phyloP scores from a whole-genome alignment of 345 rosid genomes.

The Eucalyptus tenuipes region DNA sequence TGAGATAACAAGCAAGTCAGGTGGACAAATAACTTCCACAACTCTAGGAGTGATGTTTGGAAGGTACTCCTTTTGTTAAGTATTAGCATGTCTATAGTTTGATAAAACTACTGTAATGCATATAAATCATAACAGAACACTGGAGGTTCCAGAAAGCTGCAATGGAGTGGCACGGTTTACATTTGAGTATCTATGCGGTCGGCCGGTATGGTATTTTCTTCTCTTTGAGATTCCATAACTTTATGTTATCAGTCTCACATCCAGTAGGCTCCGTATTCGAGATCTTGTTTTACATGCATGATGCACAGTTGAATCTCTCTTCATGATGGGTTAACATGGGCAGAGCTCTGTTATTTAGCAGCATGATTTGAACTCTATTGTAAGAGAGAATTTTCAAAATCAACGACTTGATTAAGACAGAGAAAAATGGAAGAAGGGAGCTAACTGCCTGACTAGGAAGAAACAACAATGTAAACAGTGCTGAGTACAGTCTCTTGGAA shows the following conservation, averaged over 20 bases:
- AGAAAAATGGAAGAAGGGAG: background rate
- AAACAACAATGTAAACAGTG: background rate
- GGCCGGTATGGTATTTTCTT: conserved; percentile 32
- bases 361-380: background rate
- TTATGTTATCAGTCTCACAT: background rate
- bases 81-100: background rate
- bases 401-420: background rate
- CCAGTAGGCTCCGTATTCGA: background rate
- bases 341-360: background rate
- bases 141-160: conserved; percentile 84
- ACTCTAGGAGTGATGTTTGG: conserved; percentile 89
- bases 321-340: background rate
- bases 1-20: conserved; percentile 41
- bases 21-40: conserved; percentile 44
- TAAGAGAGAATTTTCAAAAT: background rate
- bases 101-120: background rate
- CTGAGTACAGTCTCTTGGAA: background rate
- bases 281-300: background rate
- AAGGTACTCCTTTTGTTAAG: conserved; percentile 34
- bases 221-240: background rate
- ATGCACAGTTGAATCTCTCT: background rate
- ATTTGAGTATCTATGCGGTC: conserved; percentile 79
- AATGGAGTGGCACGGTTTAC: conserved; percentile 70
- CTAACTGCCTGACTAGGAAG: background rate
- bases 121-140: conserved; percentile 23